Percentiles rank a stretch among this genome's conserved stretches.
These are phyloP conservation scores for Zygnema cylindricum DNA, from an alignment of 139 green algal genomes.

Conservation along the genomic window DNA sequence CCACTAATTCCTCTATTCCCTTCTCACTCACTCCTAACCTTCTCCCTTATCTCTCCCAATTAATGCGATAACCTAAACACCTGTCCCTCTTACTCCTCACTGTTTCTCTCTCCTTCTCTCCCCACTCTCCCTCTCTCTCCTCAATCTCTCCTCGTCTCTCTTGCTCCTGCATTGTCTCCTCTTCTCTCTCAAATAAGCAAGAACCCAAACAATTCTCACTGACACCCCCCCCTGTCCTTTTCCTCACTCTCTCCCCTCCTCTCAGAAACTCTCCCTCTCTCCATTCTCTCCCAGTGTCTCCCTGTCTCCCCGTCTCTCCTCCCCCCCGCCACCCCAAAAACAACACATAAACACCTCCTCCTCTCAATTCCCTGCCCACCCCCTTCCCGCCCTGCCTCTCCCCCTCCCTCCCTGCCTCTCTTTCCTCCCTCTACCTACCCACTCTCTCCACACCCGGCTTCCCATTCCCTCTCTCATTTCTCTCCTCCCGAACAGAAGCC, in stretches of 20 bases:
- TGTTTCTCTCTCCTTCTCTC: not conserved
- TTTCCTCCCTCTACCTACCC: too few relatives aligned
- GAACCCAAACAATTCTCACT: not conserved
- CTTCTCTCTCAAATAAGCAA: not conserved
- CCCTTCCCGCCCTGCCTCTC: conserved; percentile 22
- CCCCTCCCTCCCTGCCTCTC: too few relatives aligned
- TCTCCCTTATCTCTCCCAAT: too few relatives aligned
- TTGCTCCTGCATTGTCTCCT: not conserved
- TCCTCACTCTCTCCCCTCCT: not conserved
- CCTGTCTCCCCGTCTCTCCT: not conserved
- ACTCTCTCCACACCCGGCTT: too few relatives aligned
- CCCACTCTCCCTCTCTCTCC: not conserved
- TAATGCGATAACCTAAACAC: too few relatives aligned
- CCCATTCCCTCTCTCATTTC: too few relatives aligned
- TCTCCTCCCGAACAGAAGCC: too few relatives aligned
- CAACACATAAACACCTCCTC: conserved; percentile 9
- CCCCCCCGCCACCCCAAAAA: not conserved
- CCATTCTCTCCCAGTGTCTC: not conserved
- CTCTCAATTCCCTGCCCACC: conserved; percentile 13
- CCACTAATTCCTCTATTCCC: too few relatives aligned
- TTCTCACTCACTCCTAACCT: too few relatives aligned
- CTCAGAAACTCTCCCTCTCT: too few relatives aligned
- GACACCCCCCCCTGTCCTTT: not conserved
- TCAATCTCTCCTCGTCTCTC: not conserved
- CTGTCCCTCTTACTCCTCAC: not conserved